phyloP scores from a whole-genome alignment of 1,284 basidiomycete species.

The Cryptococcus sp. region DNA sequence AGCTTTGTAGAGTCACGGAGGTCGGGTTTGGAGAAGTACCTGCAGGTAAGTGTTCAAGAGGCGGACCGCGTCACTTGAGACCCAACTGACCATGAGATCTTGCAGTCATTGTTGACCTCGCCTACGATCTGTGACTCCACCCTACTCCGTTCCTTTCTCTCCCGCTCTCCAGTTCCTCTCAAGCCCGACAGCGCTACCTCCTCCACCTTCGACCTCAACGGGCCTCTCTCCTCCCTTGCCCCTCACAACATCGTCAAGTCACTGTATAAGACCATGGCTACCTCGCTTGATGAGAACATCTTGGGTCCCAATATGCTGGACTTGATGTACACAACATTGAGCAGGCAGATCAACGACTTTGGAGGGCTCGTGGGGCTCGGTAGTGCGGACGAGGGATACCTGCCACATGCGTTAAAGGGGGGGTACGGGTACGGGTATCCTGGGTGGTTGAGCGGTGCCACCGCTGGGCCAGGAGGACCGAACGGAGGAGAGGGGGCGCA shows the following conservation, averaged over 20 bases:
- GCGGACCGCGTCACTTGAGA: background rate
- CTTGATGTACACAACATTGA: slow-evolving; percentile 64
- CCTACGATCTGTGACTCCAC: slow-evolving; percentile 74
- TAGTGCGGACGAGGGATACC: slow-evolving; percentile 54
- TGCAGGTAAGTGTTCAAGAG: slow-evolving; percentile 62
- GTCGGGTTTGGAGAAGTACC: slow-evolving; percentile 76
- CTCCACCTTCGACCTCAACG: background rate
- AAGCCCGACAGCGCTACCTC: slow-evolving; percentile 2
- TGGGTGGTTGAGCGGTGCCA: too few species aligned
- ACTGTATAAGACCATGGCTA: slow-evolving; percentile 80
- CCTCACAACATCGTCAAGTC: slow-evolving; percentile 70
- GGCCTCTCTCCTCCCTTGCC: slow-evolving; percentile 19
- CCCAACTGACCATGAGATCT: background rate
- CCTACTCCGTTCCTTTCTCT: slow-evolving; percentile 81
- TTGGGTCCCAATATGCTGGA: slow-evolving; percentile 92
- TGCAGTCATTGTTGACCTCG: slow-evolving; percentile 67
- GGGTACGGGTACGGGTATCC: slow-evolving; percentile 41
- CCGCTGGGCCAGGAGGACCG: background rate
- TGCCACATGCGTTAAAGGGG: slow-evolving; percentile 58
- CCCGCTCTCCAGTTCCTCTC: slow-evolving; percentile 52
- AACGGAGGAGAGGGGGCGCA: background rate
- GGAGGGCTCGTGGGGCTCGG: slow-evolving; percentile 73
- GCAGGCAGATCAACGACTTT: slow-evolving; percentile 79
- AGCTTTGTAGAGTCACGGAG: slow-evolving; percentile 75
- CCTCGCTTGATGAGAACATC: slow-evolving; percentile 89